Conservation (phyloP, 1,284 basidiomycete genomes). For the Cystobasidium sp. region DNA sequence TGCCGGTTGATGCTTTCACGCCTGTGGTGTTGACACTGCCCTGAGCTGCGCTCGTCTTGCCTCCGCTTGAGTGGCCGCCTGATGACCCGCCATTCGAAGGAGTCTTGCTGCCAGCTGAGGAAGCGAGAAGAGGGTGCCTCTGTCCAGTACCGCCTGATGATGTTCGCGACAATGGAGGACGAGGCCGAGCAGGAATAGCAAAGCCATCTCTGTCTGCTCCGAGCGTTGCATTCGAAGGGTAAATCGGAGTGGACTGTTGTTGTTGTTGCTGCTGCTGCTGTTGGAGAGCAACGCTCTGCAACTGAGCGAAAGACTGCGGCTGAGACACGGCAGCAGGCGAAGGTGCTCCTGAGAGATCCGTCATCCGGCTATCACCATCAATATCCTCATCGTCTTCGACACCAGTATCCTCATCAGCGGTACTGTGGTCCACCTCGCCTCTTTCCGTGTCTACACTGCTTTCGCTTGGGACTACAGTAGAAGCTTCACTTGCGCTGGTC, state of each 20-base stretch:
- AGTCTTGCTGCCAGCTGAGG: background rate
- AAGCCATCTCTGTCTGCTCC: slow-evolving; percentile 16
- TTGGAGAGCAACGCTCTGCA: background rate
- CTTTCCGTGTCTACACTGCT: slow-evolving; percentile 28
- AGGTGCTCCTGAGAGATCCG: slow-evolving; percentile 14
- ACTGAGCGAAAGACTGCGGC: background rate
- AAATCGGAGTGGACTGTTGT: background rate
- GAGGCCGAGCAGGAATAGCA: slow-evolving; percentile 13
- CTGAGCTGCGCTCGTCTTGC: slow-evolving; percentile 12
- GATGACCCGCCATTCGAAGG: slow-evolving; percentile 8
- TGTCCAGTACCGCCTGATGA: slow-evolving; percentile 17
- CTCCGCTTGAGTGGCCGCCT: background rate
- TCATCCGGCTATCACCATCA: slow-evolving; percentile 22
- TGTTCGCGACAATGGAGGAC: slow-evolving; percentile 12
- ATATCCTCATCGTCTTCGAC: slow-evolving; percentile 19
- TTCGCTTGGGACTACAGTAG: slow-evolving; percentile 41
- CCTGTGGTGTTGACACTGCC: background rate
- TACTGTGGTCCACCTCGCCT: slow-evolving; percentile 8
- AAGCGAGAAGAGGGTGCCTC: slow-evolving; percentile 6
- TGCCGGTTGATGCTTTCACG: slow-evolving; percentile 1
- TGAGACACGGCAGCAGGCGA: slow-evolving; percentile 15
- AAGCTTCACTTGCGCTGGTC: slow-evolving; percentile 35
- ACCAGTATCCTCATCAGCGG: slow-evolving; percentile 29
- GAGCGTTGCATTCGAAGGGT: background rate
- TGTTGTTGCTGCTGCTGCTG: background rate